Percentiles rank a stretch among this genome's conserved stretches.
Conservation (phyloP, 1,139 yeast genomes). For the Suhomyces panamericanus region DNA sequence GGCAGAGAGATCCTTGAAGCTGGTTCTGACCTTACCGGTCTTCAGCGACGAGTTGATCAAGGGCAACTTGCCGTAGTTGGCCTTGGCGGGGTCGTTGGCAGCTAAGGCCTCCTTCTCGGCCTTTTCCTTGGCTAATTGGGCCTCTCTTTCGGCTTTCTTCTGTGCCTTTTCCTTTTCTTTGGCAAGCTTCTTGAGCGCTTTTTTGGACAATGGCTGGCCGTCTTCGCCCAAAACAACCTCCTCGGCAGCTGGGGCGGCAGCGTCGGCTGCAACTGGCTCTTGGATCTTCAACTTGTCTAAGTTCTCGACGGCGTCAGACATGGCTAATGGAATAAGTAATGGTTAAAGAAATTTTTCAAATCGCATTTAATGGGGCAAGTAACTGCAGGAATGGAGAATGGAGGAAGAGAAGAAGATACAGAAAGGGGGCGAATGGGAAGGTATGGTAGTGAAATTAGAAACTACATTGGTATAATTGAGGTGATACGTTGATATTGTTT, state of each 20-base stretch:
- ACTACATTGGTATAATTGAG: too few species aligned
- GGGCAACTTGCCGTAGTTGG: conserved; percentile 86
- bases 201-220: conserved; percentile 93
- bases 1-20: conserved; percentile 56
- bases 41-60: conserved; percentile 75
- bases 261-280: conserved; percentile 18
- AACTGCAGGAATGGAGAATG: not conserved
- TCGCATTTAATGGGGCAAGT: conserved; percentile 1
- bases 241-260: conserved; percentile 22
- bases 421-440: too few species aligned
- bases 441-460: too few species aligned
- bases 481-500: too few species aligned
- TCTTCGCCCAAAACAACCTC: conserved; percentile 65
- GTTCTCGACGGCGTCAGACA: conserved; percentile 39
- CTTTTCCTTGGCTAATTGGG: conserved; percentile 80
- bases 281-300: conserved; percentile 35
- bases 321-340: conserved; percentile 7
- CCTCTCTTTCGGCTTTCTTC: conserved; percentile 92
- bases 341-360: conserved; percentile 3
- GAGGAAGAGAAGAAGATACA: too few species aligned
- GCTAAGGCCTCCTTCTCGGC: conserved; percentile 81
- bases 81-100: conserved; percentile 83
- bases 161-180: conserved; percentile 91
- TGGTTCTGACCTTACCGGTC: conserved; percentile 58
- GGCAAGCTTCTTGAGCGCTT: conserved; percentile 90